Percentiles rank a stretch among this genome's conserved stretches.
Evolutionary conservation across 1,284 basidiomycete species (phyloP).

Genomic region (Xerocomus minutiporus): DNA sequence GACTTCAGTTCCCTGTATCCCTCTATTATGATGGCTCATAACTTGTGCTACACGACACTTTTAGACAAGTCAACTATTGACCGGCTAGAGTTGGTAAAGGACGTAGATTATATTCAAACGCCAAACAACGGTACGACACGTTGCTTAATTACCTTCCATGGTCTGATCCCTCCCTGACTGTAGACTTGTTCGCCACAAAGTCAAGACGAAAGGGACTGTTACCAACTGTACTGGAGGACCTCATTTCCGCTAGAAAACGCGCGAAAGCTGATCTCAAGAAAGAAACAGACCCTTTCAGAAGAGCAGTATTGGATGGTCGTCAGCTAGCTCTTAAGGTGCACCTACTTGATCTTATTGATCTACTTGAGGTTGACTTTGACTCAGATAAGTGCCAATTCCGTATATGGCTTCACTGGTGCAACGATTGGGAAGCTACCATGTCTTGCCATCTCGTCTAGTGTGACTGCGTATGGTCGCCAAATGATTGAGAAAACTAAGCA

Average conservation of each 20-base stretch:
- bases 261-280: conserved; percentile 93
- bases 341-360: neutral
- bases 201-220: conserved; percentile 79
- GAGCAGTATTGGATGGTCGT: conserved; percentile 90
- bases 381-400: conserved; percentile 94
- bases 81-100: conserved; percentile 70
- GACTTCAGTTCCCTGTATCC: conserved; percentile 97
- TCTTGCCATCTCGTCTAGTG: conserved; percentile 88
- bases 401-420: conserved; percentile 95
- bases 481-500: conserved; percentile 96
- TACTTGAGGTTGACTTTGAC: neutral
- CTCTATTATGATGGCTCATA: conserved; percentile 99
- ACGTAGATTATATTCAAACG: conserved; percentile 85
- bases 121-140: conserved; percentile 77
- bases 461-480: conserved; percentile 90
- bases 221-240: conserved; percentile 88
- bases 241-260: conserved; percentile 85
- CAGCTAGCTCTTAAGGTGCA: conserved; percentile 87
- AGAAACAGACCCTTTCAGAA: conserved; percentile 92
- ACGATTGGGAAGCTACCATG: conserved; percentile 94
- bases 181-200: conserved; percentile 81
- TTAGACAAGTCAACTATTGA: conserved; percentile 77
- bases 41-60: conserved; percentile 92
- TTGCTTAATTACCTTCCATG: neutral
- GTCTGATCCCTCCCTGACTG: neutral